Conservation (phyloP, 1,284 basidiomycete genomes). For the Malassezia restricta region DNA sequence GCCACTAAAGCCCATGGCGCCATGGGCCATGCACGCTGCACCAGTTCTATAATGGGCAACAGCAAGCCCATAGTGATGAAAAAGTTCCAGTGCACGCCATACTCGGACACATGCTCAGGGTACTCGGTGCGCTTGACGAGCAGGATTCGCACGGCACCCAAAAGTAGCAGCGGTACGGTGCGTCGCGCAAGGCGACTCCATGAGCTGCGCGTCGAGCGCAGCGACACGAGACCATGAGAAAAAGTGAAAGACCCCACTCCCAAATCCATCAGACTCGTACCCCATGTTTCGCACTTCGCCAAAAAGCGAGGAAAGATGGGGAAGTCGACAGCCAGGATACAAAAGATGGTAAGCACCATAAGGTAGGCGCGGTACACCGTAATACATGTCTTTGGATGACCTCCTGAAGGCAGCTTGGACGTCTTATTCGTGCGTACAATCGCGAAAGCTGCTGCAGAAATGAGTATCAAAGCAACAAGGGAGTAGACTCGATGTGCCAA, state of each 20-base stretch:
- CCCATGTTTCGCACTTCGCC: conserved; percentile 88
- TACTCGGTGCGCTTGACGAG: conserved; percentile 89
- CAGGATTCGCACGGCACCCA: conserved; percentile 67
- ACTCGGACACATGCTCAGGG: conserved; percentile 86
- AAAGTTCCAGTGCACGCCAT: conserved; percentile 97
- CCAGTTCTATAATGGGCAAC: conserved; percentile 59
- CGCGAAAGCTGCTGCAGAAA: no score
- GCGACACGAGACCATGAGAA: conserved; percentile 77
- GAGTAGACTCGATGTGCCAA: no score
- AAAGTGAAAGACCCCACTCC: conserved; percentile 95
- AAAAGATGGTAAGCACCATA: conserved; percentile 81
- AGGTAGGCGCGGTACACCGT: conserved; percentile 86
- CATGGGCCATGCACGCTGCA: conserved; percentile 49
- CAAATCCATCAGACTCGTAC: conserved; percentile 87
- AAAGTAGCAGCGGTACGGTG: conserved; percentile 57
- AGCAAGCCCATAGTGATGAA: conserved; percentile 74
- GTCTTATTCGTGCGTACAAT: no score
- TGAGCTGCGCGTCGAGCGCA: conserved; percentile 48
- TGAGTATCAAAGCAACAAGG: no score
- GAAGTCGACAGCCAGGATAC: conserved; percentile 94
- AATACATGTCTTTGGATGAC: conserved; percentile 51
- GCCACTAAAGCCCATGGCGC: conserved; percentile 57
- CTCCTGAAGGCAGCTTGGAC: not conserved
- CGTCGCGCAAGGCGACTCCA: conserved; percentile 51
- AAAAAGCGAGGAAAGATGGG: conserved; percentile 69